Conservation (phyloP, 2,329 filamentous ascomycete genomes). For the Rutstroemia sp. region DNA sequence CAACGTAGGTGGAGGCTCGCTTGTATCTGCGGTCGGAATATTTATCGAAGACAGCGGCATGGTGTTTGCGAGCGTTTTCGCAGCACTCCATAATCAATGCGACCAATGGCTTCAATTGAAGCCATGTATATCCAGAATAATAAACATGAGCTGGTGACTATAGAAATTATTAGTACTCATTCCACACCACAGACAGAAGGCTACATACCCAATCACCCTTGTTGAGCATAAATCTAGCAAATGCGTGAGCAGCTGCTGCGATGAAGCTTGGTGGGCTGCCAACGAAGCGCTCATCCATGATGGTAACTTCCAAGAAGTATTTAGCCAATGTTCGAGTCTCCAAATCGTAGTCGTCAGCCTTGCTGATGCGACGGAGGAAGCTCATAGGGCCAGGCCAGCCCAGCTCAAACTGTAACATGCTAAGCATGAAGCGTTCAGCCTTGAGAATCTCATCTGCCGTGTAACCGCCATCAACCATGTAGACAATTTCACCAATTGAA, state of each 20-base stretch:
- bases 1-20: constrained; percentile 72
- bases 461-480: constrained; percentile 95
- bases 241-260: constrained; percentile 85
- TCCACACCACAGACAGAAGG: neutral
- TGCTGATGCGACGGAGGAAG: constrained; percentile 93
- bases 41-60: constrained; percentile 83
- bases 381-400: constrained; percentile 99
- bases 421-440: constrained; percentile 96
- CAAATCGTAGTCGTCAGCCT: constrained; percentile 94
- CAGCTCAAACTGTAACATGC: constrained; percentile 89
- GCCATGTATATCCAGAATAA: constrained; percentile 89
- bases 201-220: constrained; percentile 87
- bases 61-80: constrained; percentile 71
- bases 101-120: constrained; percentile 72
- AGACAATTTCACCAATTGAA: constrained; percentile 89
- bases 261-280: constrained; percentile 84
- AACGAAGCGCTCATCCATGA: constrained; percentile 98
- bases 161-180: constrained; percentile 12
- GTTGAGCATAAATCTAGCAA: constrained; percentile 78
- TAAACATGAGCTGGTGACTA: constrained; percentile 78
- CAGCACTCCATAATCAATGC: constrained; percentile 82
- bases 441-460: constrained; percentile 88
- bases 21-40: constrained; percentile 86
- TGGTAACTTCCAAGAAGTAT: constrained; percentile 92
- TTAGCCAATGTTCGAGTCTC: constrained; percentile 94